Evolutionary conservation across 2,329 filamentous ascomycete genomes (phyloP).

Genomic region (Zalaria obscura): DNA sequence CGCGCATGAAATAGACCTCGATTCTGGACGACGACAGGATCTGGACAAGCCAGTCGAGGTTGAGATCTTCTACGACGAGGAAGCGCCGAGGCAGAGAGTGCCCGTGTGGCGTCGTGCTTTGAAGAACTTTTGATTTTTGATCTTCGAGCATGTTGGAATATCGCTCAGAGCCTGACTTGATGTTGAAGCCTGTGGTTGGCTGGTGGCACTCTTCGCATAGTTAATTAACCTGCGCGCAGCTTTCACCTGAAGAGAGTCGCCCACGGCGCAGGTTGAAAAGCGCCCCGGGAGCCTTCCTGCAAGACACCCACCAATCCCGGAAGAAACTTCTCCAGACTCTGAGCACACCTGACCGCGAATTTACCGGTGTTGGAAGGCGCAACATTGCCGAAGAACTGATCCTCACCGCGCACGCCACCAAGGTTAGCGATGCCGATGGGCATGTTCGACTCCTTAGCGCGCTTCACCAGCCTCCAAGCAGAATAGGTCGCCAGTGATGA

Average conservation of each 20-base stretch:
- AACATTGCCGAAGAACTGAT: slow-evolving; percentile 50
- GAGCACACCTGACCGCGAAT: slow-evolving; percentile 26
- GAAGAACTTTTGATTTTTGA: no score
- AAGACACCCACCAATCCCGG: slow-evolving; percentile 18
- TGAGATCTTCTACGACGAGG: no score
- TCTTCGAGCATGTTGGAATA: no score
- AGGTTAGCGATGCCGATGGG: slow-evolving; percentile 80
- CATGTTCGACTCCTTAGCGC: slow-evolving; percentile 69
- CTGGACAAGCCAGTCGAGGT: slow-evolving; percentile 13
- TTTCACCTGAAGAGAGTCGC: neutral
- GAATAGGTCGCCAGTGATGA: slow-evolving; percentile 92
- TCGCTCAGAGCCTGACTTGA: no score
- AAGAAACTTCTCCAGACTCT: slow-evolving; percentile 25
- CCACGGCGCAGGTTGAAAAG: slow-evolving; percentile 9
- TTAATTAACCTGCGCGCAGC: no score
- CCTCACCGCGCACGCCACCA: slow-evolving; percentile 68
- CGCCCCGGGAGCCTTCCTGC: neutral
- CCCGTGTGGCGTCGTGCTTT: no score
- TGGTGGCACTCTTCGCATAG: no score
- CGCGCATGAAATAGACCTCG: slow-evolving; percentile 25
- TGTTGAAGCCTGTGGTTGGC: no score
- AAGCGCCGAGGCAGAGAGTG: no score
- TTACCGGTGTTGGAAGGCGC: slow-evolving; percentile 25
- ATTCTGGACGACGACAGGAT: slow-evolving; percentile 25
- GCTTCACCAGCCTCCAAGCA: slow-evolving; percentile 77